phyloP scores from a whole-genome alignment of 1,284 basidiomycete genomes.

The Papiliotrema laurentii region DNA sequence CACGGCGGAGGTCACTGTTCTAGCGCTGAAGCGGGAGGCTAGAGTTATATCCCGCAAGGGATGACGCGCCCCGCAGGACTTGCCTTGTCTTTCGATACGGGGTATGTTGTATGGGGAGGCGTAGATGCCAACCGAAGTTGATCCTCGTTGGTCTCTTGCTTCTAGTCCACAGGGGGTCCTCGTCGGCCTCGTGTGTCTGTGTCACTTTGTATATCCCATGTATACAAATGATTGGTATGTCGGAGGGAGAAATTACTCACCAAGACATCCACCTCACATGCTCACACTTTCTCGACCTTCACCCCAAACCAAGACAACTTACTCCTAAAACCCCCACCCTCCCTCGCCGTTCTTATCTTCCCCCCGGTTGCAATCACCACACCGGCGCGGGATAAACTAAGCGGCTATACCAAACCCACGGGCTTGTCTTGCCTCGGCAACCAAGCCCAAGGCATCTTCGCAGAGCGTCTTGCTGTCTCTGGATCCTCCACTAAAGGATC shows the following conservation, averaged over 20 bases:
- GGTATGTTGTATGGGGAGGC: constrained; percentile 4
- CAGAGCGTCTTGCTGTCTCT: no score
- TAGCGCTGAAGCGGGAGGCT: background rate
- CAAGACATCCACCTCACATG: background rate
- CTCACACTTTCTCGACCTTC: background rate
- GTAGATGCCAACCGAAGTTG: background rate
- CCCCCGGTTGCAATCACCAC: background rate
- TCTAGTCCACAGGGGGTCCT: no score
- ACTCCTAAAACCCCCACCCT: background rate
- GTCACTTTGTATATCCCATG: no score
- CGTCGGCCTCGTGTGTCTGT: no score
- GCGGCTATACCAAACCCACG: background rate
- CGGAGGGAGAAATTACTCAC: no score
- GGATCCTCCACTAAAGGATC: background rate
- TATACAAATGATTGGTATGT: no score
- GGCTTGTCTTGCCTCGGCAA: background rate
- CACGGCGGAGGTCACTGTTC: background rate
- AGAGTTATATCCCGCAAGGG: background rate
- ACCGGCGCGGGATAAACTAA: constrained; percentile 7
- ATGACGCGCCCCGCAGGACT: constrained; percentile 3
- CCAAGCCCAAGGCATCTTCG: background rate
- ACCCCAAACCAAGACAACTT: background rate
- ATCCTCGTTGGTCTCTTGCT: background rate
- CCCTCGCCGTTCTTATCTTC: constrained; percentile 5
- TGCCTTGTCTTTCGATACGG: background rate